Percentiles rank a stretch among this genome's conserved stretches.
These are phyloP conservation scores for Salisapilia sapeloensis DNA, from an alignment of 352 stramenopile genomes.

Conservation along the genomic window DNA sequence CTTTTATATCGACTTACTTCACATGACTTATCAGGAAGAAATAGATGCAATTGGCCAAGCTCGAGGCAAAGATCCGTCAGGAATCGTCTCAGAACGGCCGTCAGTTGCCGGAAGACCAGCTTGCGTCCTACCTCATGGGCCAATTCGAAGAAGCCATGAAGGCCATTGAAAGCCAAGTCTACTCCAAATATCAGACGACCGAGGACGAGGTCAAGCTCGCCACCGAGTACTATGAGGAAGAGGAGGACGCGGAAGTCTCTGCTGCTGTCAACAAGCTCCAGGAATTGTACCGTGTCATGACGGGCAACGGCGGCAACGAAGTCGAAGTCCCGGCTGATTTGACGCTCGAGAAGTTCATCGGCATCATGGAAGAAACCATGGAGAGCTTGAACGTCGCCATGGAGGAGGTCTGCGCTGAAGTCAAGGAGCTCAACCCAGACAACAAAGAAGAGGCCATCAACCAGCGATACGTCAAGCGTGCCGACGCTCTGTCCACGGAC, in stretches of 20 bases:
- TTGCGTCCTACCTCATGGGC: slow-evolving; percentile 79
- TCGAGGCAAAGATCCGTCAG: slow-evolving; percentile 79
- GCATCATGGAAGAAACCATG: slow-evolving; percentile 85
- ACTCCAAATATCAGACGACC: slow-evolving; percentile 79
- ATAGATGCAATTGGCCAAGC: slow-evolving; percentile 75
- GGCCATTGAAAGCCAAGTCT: slow-evolving; percentile 77
- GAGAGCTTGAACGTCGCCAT: slow-evolving; percentile 81
- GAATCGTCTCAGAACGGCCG: slow-evolving; percentile 74
- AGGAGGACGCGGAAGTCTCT: slow-evolving; percentile 75
- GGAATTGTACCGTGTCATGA: slow-evolving; percentile 81
- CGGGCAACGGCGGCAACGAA: slow-evolving; percentile 57
- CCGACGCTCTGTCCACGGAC: slow-evolving; percentile 63
- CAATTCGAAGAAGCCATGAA: slow-evolving; percentile 85
- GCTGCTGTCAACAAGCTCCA: slow-evolving; percentile 74
- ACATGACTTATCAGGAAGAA: too few species aligned
- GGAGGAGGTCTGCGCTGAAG: slow-evolving; percentile 77
- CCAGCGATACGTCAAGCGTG: slow-evolving; percentile 65
- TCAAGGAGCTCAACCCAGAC: slow-evolving; percentile 74
- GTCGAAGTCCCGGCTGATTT: slow-evolving; percentile 69
- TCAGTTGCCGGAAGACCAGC: slow-evolving; percentile 61
- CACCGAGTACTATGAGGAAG: slow-evolving; percentile 79
- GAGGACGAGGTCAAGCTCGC: slow-evolving; percentile 77
- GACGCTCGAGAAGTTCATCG: slow-evolving; percentile 75
- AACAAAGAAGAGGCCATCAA: slow-evolving; percentile 85
- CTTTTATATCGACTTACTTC: too few species aligned